Conservation (phyloP, 23 red algal genomes). For the Cyanidioschyzon merolae region DNA sequence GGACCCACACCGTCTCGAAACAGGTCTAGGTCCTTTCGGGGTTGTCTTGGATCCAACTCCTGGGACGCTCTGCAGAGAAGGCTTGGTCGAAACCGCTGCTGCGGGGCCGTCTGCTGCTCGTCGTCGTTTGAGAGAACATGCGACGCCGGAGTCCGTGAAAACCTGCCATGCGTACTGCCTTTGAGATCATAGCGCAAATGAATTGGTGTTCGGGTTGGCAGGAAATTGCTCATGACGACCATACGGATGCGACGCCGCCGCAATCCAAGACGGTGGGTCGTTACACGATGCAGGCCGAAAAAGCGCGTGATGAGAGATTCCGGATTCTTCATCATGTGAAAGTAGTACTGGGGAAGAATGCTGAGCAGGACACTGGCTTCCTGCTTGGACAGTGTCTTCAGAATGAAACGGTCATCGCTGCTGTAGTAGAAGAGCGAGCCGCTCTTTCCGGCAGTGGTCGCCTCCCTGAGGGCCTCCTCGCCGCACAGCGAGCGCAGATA, state of each 20-base stretch:
- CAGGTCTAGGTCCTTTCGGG: slow-evolving; percentile 24
- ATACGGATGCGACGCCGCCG: slow-evolving; percentile 22
- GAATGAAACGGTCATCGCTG: slow-evolving; percentile 31
- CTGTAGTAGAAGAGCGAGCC: slow-evolving; percentile 29
- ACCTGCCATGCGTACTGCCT: slow-evolving; percentile 22
- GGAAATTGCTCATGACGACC: slow-evolving; percentile 36
- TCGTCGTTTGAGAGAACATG: not conserved
- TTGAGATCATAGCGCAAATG: slow-evolving; percentile 30
- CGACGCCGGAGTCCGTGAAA: not conserved
- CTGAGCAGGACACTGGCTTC: slow-evolving; percentile 18
- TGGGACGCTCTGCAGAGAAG: not conserved
- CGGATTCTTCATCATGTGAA: slow-evolving; percentile 32
- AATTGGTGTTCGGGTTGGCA: slow-evolving; percentile 26
- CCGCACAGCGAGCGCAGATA: slow-evolving; percentile 29
- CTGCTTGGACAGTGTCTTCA: slow-evolving; percentile 20
- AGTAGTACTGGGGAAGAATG: slow-evolving; percentile 33
- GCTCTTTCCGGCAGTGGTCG: slow-evolving; percentile 24
- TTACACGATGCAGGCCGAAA: slow-evolving; percentile 27
- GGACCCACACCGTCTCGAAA: slow-evolving; percentile 17
- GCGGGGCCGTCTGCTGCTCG: not conserved
- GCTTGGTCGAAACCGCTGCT: not conserved
- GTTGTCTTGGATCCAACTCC: not conserved
- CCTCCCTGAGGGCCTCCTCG: slow-evolving; percentile 21
- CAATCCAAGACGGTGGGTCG: slow-evolving; percentile 19
- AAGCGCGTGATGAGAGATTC: slow-evolving; percentile 30